Percentiles rank a stretch among this genome's conserved stretches.
Conservation (phyloP, 495 filamentous ascomycete genomes). For the Choiromyces venosus region DNA sequence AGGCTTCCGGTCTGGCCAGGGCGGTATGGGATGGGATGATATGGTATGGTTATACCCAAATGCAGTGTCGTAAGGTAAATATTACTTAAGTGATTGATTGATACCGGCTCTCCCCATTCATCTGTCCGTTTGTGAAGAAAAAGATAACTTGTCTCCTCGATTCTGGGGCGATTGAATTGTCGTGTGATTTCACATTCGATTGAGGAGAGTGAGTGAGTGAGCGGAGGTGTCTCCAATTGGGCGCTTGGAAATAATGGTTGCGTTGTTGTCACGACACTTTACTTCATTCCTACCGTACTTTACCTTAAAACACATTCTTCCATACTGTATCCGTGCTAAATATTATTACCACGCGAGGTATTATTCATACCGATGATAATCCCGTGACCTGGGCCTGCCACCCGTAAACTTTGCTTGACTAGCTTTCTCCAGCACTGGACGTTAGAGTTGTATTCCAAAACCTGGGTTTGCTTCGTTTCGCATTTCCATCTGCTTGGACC, state of each 20-base stretch:
- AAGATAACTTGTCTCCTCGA: neutral
- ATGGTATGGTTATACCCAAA: neutral
- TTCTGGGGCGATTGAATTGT: neutral
- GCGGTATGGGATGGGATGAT: too few relatives aligned
- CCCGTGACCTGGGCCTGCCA: neutral
- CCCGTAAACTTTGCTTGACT: neutral
- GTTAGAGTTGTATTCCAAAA: neutral
- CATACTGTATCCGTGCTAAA: neutral
- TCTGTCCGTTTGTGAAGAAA: neutral
- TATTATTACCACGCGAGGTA: neutral
- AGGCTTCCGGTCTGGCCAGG: too few relatives aligned
- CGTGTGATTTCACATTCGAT: slow-evolving; percentile 1
- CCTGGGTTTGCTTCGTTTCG: neutral
- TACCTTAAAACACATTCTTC: neutral
- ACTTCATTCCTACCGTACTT: neutral
- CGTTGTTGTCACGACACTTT: neutral
- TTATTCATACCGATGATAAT: neutral
- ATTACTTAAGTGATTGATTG: neutral
- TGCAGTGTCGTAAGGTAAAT: neutral
- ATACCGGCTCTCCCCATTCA: neutral
- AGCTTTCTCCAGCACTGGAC: neutral
- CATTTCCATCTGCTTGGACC: neutral
- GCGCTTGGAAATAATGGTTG: neutral
- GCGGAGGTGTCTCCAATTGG: too few relatives aligned
- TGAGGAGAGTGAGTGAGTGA: neutral